phyloP scores from a whole-genome alignment of 176 grass and related monocot species.

The Zoysia japonica region DNA sequence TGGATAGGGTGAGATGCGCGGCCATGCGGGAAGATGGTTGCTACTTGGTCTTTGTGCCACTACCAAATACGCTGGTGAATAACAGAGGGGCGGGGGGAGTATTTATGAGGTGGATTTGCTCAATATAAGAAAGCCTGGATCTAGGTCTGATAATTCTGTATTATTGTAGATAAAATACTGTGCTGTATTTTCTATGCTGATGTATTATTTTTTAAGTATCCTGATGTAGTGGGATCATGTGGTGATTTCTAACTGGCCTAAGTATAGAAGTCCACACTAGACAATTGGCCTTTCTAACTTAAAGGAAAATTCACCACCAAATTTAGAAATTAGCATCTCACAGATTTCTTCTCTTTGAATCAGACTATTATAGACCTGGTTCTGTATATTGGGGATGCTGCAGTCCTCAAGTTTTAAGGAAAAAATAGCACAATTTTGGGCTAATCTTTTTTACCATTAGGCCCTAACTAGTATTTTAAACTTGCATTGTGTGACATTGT shows the following conservation, averaged over 20 bases:
- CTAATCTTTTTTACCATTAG: neutral
- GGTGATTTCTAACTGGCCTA: neutral
- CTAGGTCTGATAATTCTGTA: neutral
- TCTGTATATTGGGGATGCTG: neutral
- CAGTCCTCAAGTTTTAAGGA: slow-evolving; percentile 3
- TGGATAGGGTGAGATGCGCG: no score
- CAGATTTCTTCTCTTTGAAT: neutral
- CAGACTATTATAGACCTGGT: neutral
- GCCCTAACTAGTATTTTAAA: neutral
- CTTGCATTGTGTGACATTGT: neutral
- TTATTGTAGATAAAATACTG: neutral
- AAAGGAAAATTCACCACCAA: neutral
- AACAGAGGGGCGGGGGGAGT: neutral
- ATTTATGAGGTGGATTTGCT: neutral
- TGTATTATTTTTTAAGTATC: slow-evolving; percentile 17
- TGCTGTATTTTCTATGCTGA: neutral
- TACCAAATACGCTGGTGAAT: no score
- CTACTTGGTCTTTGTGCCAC: no score
- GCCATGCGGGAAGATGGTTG: no score
- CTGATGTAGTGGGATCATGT: neutral
- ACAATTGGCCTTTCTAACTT: neutral
- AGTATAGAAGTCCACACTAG: slow-evolving; percentile 3
- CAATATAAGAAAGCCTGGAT: neutral
- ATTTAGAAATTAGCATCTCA: neutral
- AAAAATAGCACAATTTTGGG: neutral